Percentiles rank a stretch among this genome's conserved stretches.
Evolutionary conservation across 2,329 filamentous ascomycete species (phyloP).

Genomic region (Canariomyces notabilis): DNA sequence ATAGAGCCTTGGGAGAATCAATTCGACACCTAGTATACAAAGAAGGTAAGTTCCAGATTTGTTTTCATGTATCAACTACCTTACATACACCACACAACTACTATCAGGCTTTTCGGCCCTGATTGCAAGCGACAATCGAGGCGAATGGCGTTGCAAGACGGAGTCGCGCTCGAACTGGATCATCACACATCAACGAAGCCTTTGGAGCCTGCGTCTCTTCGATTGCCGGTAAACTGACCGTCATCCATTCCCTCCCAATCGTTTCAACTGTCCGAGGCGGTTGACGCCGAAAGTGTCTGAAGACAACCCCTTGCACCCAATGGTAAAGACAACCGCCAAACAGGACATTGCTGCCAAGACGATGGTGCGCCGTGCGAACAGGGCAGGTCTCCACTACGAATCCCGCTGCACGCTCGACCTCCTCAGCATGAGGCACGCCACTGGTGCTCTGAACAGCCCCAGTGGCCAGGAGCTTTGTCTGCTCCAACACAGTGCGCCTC

Average conservation of each 20-base stretch:
- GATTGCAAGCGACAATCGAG: too few species aligned
- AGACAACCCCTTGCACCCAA: slow-evolving; percentile 22
- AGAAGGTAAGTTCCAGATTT: background rate
- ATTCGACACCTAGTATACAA: too few species aligned
- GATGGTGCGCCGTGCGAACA: slow-evolving; percentile 15
- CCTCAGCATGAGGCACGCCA: slow-evolving; percentile 13
- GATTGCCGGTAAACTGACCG: background rate
- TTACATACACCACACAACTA: too few species aligned
- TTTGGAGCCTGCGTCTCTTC: background rate
- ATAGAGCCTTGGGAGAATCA: too few species aligned
- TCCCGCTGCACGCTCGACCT: slow-evolving; percentile 11
- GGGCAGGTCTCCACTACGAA: slow-evolving; percentile 10
- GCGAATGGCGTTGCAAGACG: slow-evolving; percentile 5
- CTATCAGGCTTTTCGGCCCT: too few species aligned
- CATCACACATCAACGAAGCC: too few species aligned
- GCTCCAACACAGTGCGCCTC: slow-evolving; percentile 20
- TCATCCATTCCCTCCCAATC: slow-evolving; percentile 10
- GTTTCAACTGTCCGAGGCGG: slow-evolving; percentile 17
- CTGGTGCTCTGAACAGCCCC: slow-evolving; percentile 7
- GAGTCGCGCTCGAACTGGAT: slow-evolving; percentile 9
- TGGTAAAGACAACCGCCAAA: slow-evolving; percentile 10
- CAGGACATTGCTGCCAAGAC: slow-evolving; percentile 20
- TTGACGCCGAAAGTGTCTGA: slow-evolving; percentile 30
- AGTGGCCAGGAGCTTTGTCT: slow-evolving; percentile 8
- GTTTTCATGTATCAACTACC: too few species aligned